phyloP scores from a whole-genome alignment of 2,329 filamentous ascomycete genomes.

The Alternaria metachromatica region DNA sequence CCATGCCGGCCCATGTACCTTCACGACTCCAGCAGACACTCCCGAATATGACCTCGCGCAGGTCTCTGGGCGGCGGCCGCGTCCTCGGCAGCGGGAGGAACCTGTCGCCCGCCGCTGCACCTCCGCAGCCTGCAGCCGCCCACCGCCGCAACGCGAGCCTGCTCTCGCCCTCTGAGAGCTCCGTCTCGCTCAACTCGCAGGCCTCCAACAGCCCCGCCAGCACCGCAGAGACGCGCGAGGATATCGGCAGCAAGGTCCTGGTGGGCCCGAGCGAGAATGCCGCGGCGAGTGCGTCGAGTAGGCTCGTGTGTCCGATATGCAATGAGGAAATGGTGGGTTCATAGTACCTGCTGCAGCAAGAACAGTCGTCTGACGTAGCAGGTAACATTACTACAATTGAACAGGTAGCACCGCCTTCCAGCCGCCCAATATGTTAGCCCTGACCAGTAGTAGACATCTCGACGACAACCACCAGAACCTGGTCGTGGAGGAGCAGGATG shows the following conservation, averaged over 20 bases:
- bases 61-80: conserved; percentile 84
- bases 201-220: conserved; percentile 74
- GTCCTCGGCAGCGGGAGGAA: conserved; percentile 86
- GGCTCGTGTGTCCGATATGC: conserved; percentile 95
- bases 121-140: conserved; percentile 34
- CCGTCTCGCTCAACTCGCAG: conserved; percentile 77
- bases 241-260: conserved; percentile 82
- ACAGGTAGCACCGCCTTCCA: conserved; percentile 52
- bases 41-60: conserved; percentile 55
- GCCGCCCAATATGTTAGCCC: conserved; percentile 14
- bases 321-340: conserved; percentile 88
- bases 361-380: conserved; percentile 51
- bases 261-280: conserved; percentile 66
- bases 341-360: conserved; percentile 18
- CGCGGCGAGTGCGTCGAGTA: conserved; percentile 65
- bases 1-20: conserved; percentile 24
- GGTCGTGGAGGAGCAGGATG: conserved; percentile 85
- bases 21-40: conserved; percentile 24
- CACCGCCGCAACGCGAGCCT: conserved; percentile 55
- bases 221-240: conserved; percentile 70
- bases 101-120: conserved; percentile 69
- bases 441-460: conserved; percentile 65
- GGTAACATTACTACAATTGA: conserved; percentile 91
- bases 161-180: conserved; percentile 72
- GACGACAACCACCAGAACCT: conserved; percentile 92